phyloP scores from a whole-genome alignment of 805 yeast species.

The Wickerhamiella lipophila region DNA sequence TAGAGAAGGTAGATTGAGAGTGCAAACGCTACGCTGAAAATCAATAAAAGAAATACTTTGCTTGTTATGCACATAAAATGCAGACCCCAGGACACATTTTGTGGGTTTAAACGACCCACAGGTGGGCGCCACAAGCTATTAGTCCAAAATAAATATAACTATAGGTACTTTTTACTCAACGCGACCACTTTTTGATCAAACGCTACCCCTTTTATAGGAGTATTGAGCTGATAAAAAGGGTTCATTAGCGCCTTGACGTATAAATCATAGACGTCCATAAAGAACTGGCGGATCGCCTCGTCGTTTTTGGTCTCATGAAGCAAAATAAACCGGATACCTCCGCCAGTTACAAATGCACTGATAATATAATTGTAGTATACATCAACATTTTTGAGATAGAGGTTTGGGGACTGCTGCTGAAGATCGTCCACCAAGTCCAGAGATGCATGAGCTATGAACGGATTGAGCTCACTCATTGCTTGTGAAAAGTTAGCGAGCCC shows the following conservation, averaged over 20 bases:
- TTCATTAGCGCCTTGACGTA: constrained; percentile 74
- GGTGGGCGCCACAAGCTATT: background rate
- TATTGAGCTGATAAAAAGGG: constrained; percentile 73
- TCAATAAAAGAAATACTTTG: too few species aligned
- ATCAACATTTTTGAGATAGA: constrained; percentile 69
- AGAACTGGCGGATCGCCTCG: constrained; percentile 67
- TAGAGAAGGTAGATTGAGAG: too few species aligned
- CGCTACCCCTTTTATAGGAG: constrained; percentile 55
- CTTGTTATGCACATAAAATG: background rate
- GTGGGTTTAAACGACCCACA: background rate
- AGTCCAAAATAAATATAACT: background rate
- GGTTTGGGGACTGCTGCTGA: constrained; percentile 60
- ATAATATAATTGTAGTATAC: constrained; percentile 69
- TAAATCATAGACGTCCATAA: constrained; percentile 72
- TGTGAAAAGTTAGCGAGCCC: constrained; percentile 52
- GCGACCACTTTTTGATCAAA: constrained; percentile 65
- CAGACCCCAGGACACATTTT: background rate
- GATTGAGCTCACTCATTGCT: constrained; percentile 66
- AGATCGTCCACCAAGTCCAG: constrained; percentile 82
- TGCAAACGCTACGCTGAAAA: too few species aligned
- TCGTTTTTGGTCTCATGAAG: constrained; percentile 55
- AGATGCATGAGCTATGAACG: constrained; percentile 79
- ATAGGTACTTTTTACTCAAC: constrained; percentile 61
- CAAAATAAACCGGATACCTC: constrained; percentile 70
- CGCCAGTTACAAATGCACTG: constrained; percentile 80